Conservation (phyloP, 164 flowering plant species). For the Echeveria elegans region DNA sequence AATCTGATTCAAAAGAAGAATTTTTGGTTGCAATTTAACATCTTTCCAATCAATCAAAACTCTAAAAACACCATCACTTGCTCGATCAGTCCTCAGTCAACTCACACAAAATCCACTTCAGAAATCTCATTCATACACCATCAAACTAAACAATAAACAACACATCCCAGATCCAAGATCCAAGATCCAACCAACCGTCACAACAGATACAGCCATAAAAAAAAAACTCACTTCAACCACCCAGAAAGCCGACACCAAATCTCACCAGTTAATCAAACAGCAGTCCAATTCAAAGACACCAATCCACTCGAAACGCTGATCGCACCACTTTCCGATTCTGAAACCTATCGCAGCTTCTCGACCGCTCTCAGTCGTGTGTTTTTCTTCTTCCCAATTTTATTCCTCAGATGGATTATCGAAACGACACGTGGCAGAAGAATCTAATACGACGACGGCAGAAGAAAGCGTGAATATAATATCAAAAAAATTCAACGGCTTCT, state of each 20-base stretch:
- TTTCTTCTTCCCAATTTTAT: neutral
- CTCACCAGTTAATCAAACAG: constrained; percentile 15
- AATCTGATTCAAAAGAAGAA: neutral
- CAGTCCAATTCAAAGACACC: too few relatives aligned
- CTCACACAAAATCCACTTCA: too few relatives aligned
- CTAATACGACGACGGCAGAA: too few relatives aligned
- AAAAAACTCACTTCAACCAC: neutral
- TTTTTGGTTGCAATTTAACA: too few relatives aligned
- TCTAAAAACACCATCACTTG: neutral
- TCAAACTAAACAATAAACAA: neutral
- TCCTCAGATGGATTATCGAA: constrained; percentile 8
- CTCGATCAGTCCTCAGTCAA: neutral
- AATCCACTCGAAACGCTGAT: neutral
- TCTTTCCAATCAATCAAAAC: neutral
- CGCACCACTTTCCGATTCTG: neutral
- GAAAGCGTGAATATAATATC: constrained; percentile 19
- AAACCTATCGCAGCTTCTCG: constrained; percentile 22
- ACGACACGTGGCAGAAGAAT: constrained; percentile 38
- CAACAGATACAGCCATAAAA: neutral
- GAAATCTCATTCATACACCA: neutral
- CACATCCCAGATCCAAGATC: neutral
- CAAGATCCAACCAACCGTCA: neutral
- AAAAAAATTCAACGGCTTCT: constrained; percentile 27
- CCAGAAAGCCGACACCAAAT: too few relatives aligned
- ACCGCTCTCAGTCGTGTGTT: constrained; percentile 6